Percentiles rank a stretch among this genome's conserved stretches.
Evolutionary conservation across 2,329 filamentous ascomycete species (phyloP).

Genomic region (Chaetomiaceae sp.): DNA sequence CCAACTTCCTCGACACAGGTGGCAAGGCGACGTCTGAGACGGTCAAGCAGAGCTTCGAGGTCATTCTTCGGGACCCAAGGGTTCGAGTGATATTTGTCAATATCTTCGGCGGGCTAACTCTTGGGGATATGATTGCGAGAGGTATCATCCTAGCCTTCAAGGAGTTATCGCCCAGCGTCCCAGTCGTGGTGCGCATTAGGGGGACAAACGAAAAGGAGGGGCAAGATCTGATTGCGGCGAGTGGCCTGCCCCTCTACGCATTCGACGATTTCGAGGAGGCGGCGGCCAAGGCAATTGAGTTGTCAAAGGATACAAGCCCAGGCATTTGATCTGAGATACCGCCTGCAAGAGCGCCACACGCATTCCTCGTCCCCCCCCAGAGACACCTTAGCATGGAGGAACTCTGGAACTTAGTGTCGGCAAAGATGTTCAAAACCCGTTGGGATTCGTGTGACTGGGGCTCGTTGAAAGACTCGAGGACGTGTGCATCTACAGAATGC

Average conservation of each 20-base stretch:
- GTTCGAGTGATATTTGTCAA: conserved; percentile 64
- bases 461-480: too few relatives aligned
- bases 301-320: conserved; percentile 33
- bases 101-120: conserved; percentile 55
- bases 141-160: conserved; percentile 69
- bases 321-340: too few relatives aligned
- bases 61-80: conserved; percentile 65
- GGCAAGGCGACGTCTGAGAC: conserved; percentile 82
- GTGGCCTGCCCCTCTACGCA: conserved; percentile 61
- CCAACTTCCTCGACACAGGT: conserved; percentile 87
- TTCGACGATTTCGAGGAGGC: conserved; percentile 74
- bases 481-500: too few relatives aligned
- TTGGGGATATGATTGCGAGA: conserved; percentile 76
- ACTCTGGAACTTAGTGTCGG: too few relatives aligned
- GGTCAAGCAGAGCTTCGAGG: conserved; percentile 69
- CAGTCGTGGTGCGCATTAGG: conserved; percentile 71
- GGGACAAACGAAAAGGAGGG: conserved; percentile 71
- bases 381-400: too few relatives aligned
- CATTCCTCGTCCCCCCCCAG: too few relatives aligned
- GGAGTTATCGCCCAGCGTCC: conserved; percentile 60
- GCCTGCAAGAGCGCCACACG: too few relatives aligned
- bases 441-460: too few relatives aligned
- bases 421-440: too few relatives aligned
- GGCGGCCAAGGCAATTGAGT: conserved; percentile 58
- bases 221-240: conserved; percentile 63